phyloP scores from a whole-genome alignment of 2,329 filamentous ascomycete genomes.

The Nannizzia gypsea region DNA sequence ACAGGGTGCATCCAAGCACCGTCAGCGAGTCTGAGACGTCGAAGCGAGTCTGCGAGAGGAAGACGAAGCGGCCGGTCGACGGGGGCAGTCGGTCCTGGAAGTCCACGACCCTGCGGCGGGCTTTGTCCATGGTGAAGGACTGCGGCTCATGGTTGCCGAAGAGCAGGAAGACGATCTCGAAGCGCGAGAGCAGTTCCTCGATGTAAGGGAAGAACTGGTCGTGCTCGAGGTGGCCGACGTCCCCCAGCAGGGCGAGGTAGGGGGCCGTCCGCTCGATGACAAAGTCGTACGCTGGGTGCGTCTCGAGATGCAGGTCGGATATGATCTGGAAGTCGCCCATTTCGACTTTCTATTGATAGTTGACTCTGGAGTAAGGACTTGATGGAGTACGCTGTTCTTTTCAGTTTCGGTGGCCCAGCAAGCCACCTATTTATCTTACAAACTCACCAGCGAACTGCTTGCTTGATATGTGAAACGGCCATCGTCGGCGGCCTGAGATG shows the following conservation, averaged over 20 bases:
- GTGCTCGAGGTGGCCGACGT: constrained; percentile 36
- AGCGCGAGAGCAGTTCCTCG: constrained; percentile 33
- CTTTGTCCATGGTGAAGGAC: constrained; percentile 12
- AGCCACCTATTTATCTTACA: too few species aligned
- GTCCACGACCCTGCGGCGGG: constrained; percentile 11
- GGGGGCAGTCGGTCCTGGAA: constrained; percentile 9
- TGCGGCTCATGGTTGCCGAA: constrained; percentile 45
- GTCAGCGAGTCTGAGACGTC: constrained; percentile 23
- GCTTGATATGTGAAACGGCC: too few species aligned
- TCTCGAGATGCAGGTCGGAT: constrained; percentile 45
- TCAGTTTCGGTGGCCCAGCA: too few species aligned
- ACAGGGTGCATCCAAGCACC: constrained; percentile 38
- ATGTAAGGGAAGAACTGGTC: constrained; percentile 34
- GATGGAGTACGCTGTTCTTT: too few species aligned
- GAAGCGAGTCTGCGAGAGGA: constrained; percentile 27
- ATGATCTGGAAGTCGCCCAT: constrained; percentile 33
- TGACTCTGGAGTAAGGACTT: too few species aligned
- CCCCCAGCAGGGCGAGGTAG: constrained; percentile 42
- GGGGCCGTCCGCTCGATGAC: constrained; percentile 34
- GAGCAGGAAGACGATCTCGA: constrained; percentile 38
- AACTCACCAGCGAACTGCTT: too few species aligned
- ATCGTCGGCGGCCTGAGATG: too few species aligned
- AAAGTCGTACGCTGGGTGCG: constrained; percentile 38
- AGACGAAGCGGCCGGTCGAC: constrained; percentile 21
- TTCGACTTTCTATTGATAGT: too few species aligned